Base-by-base conservation (phyloP, 768 basidiomycete species). In the Phlegmacium glaucopus region DNA sequence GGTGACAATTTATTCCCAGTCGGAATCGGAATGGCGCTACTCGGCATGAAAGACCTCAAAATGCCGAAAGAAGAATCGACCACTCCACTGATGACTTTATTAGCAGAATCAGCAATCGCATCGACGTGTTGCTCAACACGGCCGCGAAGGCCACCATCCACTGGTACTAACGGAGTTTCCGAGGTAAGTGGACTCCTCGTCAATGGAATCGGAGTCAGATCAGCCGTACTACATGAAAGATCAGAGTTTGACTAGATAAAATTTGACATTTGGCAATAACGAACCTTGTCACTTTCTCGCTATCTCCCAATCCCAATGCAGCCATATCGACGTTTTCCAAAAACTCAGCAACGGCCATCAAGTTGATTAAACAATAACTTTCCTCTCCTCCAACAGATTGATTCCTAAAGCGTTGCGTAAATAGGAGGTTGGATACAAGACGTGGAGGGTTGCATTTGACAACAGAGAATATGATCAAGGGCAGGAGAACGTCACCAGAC, bases 321-420 rank as follows among this genome's bases (percentile, higher is more conserved):
- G 78, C 85, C 47, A 96, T 72, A 68, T 97, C 93, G 29, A 97
- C 92, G 61, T 94, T 90, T 69, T 95, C 93, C 43, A 97, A 72
- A 63, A 97, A 99, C 61, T 97, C 94, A 1, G 90, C 90, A 5
- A 95, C 94, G 9, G 95, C 95, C 75, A 94, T 83, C 32, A 96
- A 72, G 65, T 96, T 98, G 63, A 97, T 89, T 34, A 95, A 76
- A 49, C 94, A 97, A 58, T 94, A 99, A 40, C 83, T 85, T 58
- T 91, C 90, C 60, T 97, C 93, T 2, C 94, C 94, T 1, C 83
- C 81, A 3, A 78, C 61, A 2, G 69, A 61, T 46, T 79, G 76
- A 46, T 80, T 77, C 34, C 80, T 59, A 57, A 82, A 85, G 25
- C 82, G 70, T 55, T 85, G 74, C 29, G 83, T 75, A 69, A 77